Base-by-base conservation (phyloP, 768 basidiomycete genomes). In the Auriscalpium orientale region DNA sequence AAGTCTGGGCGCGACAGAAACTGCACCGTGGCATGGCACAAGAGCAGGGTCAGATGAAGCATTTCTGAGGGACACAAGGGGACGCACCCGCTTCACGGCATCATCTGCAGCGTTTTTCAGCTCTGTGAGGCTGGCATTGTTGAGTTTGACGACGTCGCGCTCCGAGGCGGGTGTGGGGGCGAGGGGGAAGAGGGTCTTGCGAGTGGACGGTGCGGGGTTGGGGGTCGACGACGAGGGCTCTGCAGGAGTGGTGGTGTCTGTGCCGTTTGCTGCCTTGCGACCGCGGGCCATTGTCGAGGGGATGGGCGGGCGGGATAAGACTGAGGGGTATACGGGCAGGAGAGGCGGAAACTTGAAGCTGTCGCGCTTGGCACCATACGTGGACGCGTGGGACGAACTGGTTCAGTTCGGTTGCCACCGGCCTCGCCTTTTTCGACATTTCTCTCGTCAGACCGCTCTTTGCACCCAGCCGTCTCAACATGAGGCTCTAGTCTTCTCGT, bases 61-160 rank as follows among this genome's bases (percentile, higher is more conserved):
- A 43, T 13, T 34, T 20, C 20, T 15, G 53, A 38, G n/a, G 43
- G 34, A 58, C 57, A 48, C 37, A 51, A 40, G 21, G 49, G 43
- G 13, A 74, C 82, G 49, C 67, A 95, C 94, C 65, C 90, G 86
- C 71, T 91, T 92, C 56, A 98, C 74, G 46, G 87, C 86, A 72
- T 98, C 95, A 70, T 98, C 95, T 58, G 77, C 72, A 9, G 81
- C 74, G 54, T 71, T 70, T 66, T 83, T 82, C 60, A 82, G 73
- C 63, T 82, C 80, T 9, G 66, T 64, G 46, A 75, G 62, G 61
- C 73, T 79, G 22, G 76, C 72, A 56, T 78, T 79, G 70, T 82
- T 83, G 53, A 81, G 73, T 56, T 75, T 75, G 56, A 79, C 72
- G 40, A 67, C 68, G 44, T 76, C 74, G 36, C 70, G 64, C 43